Conservation (phyloP, 441 rosid species). For the Raphanus hybrid region DNA sequence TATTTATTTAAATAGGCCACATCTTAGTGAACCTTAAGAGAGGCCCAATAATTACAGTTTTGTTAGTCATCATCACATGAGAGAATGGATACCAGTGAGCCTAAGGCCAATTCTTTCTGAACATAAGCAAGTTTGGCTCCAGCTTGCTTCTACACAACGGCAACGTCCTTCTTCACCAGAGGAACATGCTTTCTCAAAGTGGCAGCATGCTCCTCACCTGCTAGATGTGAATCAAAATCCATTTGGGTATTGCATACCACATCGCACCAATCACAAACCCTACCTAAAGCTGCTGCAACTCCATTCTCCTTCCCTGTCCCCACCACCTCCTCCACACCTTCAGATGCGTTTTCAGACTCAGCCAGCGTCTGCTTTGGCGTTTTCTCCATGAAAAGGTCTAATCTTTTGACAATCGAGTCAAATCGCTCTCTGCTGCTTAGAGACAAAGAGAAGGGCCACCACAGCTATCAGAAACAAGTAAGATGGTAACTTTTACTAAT, state of each 20-base stretch:
- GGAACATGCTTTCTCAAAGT: slow-evolving; percentile 50
- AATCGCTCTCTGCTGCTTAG: background rate
- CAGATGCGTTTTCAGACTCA: slow-evolving; percentile 6
- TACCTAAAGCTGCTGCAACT: background rate
- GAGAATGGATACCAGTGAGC: background rate
- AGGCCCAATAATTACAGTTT: background rate
- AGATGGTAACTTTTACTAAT: background rate
- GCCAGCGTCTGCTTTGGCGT: background rate
- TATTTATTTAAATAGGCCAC: background rate
- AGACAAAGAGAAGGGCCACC: background rate
- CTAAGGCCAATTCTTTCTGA: background rate
- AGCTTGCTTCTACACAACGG: slow-evolving; percentile 24
- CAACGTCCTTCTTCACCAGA: slow-evolving; percentile 48
- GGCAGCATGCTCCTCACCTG: slow-evolving; percentile 19
- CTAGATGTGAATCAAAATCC: slow-evolving; percentile 15
- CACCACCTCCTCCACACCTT: background rate
- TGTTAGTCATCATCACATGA: background rate
- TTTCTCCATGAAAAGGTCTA: background rate
- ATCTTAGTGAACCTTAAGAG: background rate
- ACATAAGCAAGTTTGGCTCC: slow-evolving; percentile 9
- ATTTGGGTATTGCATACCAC: background rate
- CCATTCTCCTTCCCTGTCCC: slow-evolving; percentile 46
- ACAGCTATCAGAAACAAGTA: background rate
- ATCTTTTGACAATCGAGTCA: background rate
- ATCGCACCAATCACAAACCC: slow-evolving; percentile 19